Percentiles rank a stretch among this genome's conserved stretches.
These are phyloP conservation scores for Bruguiera sexangula DNA, from an alignment of 345 rosid genomes.

Conservation along the genomic window DNA sequence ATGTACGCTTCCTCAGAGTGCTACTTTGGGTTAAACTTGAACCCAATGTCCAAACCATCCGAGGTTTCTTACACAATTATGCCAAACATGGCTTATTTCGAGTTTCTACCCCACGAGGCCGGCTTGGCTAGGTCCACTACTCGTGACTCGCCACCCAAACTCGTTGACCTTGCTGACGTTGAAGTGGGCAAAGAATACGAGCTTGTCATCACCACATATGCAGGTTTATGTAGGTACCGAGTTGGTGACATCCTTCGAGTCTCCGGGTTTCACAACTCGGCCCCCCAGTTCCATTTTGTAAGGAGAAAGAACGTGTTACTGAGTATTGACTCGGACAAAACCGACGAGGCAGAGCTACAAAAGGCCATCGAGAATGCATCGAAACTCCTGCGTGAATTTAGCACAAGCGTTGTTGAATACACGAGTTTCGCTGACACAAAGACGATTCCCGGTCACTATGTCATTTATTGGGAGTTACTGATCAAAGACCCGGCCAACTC, in stretches of 20 bases:
- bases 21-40: constrained; percentile 38
- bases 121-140: neutral
- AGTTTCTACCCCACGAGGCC: constrained; percentile 31
- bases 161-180: constrained; percentile 37
- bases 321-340: constrained; percentile 43
- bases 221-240: constrained; percentile 38
- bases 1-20: constrained; percentile 49
- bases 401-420: constrained; percentile 39
- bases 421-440: constrained; percentile 40
- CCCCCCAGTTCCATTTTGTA: constrained; percentile 38
- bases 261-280: constrained; percentile 38
- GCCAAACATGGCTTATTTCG: constrained; percentile 48
- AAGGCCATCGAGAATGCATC: constrained; percentile 37
- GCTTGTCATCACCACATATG: constrained; percentile 40
- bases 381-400: constrained; percentile 16
- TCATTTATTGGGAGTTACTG: constrained; percentile 41
- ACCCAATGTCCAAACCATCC: constrained; percentile 37
- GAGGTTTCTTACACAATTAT: constrained; percentile 44
- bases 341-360: constrained; percentile 41
- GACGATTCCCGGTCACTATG: constrained; percentile 44
- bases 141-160: constrained; percentile 25
- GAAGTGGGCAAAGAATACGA: constrained; percentile 40
- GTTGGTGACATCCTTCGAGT: constrained; percentile 42
- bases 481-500: constrained; percentile 26
- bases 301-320: constrained; percentile 39